A percentile compares a stretch with the other conserved stretches of the same genome.
These are phyloP conservation scores for Lagenaria siceraria DNA, from an alignment of 306 rosid genomes.

Conservation along the genomic window DNA sequence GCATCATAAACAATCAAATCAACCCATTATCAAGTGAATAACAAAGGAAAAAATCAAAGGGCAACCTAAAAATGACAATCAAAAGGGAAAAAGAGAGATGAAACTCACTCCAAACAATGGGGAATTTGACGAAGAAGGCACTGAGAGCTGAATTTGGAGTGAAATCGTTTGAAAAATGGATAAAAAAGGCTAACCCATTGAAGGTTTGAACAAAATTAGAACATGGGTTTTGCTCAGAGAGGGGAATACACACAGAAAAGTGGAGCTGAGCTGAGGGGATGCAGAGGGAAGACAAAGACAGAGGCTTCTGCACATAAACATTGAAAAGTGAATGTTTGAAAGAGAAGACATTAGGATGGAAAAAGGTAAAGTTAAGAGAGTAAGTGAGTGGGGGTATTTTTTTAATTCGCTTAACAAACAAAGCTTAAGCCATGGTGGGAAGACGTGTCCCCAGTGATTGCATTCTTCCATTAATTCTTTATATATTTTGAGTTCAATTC, in stretches of 20 bases:
- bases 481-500: neutral
- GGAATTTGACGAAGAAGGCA: neutral
- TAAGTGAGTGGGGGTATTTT: neutral
- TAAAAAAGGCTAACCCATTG: neutral
- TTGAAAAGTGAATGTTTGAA: slow-evolving; percentile 3
- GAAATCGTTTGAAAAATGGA: neutral
- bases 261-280: neutral
- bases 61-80: neutral
- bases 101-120: neutral
- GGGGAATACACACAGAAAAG: neutral
- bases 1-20: neutral
- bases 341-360: neutral
- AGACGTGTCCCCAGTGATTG: slow-evolving; percentile 3
- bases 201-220: neutral
- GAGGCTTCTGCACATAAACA: neutral
- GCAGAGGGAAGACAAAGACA: neutral
- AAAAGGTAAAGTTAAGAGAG: slow-evolving; percentile 5
- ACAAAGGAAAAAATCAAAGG: neutral
- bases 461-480: neutral
- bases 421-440: neutral
- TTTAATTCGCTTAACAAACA: slow-evolving; percentile 5
- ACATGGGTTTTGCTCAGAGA: neutral
- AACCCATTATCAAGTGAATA: neutral
- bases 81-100: neutral
- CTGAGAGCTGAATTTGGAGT: neutral